Base-by-base conservation (phyloP, 2,329 filamentous ascomycete species). In the Ophiosphaerella narmari region DNA sequence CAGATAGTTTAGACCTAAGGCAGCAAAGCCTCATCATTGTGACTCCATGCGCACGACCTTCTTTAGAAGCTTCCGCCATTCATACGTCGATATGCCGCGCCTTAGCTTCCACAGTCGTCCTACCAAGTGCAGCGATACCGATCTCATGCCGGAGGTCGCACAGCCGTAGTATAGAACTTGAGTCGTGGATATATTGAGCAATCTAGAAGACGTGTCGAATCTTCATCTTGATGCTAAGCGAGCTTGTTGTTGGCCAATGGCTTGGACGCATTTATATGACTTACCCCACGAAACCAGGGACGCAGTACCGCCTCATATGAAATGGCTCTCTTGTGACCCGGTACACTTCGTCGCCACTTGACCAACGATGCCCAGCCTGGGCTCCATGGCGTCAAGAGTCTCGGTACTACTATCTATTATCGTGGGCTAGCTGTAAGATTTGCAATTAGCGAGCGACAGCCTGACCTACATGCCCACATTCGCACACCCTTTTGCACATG, bases 151-250 rank as follows among this genome's bases (percentile, higher is more conserved):
- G 62, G 65, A 62, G 12, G 7, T 8, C 5, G 14, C 33, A 33
- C 35, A 7, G 49, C 64, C 63, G 63, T 34, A 5, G 16, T 35
- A 21, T 21, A 44, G 42, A 24, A 21, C 42, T 53, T 43, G 42
- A 31, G 23, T 46, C 46, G 41, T 46, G 37, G 48, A 48, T 66
- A 63, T 45, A 69, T 69, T 65, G 63, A 63, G 54, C 55, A 65
- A 63, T 67, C 55, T 67, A 37, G 46, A 57, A 57, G 50, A 43
- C 29, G 47, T 52, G 49, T 50, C 48, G 52, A 60, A 63, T 21
- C 35, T 59, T 63, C 55, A 59, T 52, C 4, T 14, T 21, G 12
- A 37, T 33, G 34, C 39, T 63, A 62, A 62, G 63, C 61, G 61
- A 65, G 50, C 18, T 33, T 26, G 34, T n/a, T 7, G 24, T 44